A percentile compares a stretch with the other conserved stretches of the same genome.
Conservation (phyloP, 2,329 filamentous ascomycete genomes). For the Stachybotrys chartarum region DNA sequence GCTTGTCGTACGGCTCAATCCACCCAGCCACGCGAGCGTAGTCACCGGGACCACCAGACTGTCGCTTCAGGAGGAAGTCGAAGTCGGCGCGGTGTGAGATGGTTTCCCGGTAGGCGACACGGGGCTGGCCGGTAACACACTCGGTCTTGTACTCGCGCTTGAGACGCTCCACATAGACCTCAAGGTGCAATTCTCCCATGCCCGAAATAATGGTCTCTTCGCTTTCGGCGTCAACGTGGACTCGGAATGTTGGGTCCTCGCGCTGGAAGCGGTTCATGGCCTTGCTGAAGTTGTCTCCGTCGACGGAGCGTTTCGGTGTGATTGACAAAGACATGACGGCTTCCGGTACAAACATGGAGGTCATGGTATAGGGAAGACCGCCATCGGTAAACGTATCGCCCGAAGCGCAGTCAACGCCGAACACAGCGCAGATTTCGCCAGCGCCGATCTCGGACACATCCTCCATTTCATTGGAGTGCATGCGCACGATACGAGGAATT, state of each 20-base stretch:
- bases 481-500: conserved; percentile 93
- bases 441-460: conserved; percentile 88
- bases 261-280: conserved; percentile 98
- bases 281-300: conserved; percentile 92
- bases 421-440: conserved; percentile 97
- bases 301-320: conserved; percentile 88
- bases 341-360: conserved; percentile 96
- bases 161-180: conserved; percentile 97
- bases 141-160: conserved; percentile 95
- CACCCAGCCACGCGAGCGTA: conserved; percentile 88
- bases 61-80: conserved; percentile 91
- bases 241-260: conserved; percentile 95
- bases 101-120: conserved; percentile 95
- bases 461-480: conserved; percentile 99
- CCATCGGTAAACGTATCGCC: conserved; percentile 98
- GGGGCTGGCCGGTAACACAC: conserved; percentile 89
- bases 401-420: conserved; percentile 94
- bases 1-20: conserved; percentile 74
- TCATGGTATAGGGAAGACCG: conserved; percentile 86
- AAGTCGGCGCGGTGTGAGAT: conserved; percentile 74
- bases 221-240: conserved; percentile 85
- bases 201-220: conserved; percentile 97
- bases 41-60: conserved; percentile 91
- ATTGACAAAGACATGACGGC: conserved; percentile 97
- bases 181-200: conserved; percentile 95